Evolutionary conservation across 441 rosid genomes (phyloP).

Genomic region (Metrosideros polymorpha): DNA sequence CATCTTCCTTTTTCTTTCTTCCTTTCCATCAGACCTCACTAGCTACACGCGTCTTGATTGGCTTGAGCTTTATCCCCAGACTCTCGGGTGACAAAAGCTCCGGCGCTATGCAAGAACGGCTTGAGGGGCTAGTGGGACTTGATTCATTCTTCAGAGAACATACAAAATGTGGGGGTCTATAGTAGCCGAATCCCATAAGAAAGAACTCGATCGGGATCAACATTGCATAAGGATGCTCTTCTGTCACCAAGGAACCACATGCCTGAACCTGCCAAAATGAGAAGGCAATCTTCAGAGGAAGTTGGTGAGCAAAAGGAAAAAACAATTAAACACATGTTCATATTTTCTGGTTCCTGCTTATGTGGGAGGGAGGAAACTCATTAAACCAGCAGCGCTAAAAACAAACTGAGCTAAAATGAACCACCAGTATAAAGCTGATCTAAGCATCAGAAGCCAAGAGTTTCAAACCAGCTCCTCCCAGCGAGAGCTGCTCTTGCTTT

Average conservation of each 20-base stretch:
- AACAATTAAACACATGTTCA: background rate
- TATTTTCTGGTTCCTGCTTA: background rate
- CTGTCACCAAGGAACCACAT: conserved; percentile 82
- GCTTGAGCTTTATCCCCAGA: conserved; percentile 61
- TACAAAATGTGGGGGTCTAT: conserved; percentile 22
- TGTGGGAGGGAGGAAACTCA: background rate
- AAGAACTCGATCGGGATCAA: conserved; percentile 48
- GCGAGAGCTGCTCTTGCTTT: background rate
- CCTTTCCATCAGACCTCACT: conserved; percentile 5
- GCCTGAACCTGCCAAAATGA: conserved; percentile 48
- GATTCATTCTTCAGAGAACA: conserved; percentile 24
- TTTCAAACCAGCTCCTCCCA: background rate
- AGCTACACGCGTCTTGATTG: conserved; percentile 43
- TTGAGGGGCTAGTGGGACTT: conserved; percentile 27
- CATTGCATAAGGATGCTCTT: conserved; percentile 66
- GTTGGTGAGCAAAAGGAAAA: background rate
- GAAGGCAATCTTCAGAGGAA: background rate
- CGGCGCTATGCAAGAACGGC: conserved; percentile 33
- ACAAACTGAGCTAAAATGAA: background rate
- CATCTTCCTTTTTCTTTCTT: background rate
- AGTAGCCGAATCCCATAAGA: conserved; percentile 39
- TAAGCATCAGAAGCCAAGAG: background rate
- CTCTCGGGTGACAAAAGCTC: conserved; percentile 57
- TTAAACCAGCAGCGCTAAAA: background rate
- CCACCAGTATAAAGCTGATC: background rate